Evolutionary conservation across 2,329 filamentous ascomycete genomes (phyloP), one percentile per base, ranked within the genome.

Genomic region (Trichoderma hamatum): DNA sequence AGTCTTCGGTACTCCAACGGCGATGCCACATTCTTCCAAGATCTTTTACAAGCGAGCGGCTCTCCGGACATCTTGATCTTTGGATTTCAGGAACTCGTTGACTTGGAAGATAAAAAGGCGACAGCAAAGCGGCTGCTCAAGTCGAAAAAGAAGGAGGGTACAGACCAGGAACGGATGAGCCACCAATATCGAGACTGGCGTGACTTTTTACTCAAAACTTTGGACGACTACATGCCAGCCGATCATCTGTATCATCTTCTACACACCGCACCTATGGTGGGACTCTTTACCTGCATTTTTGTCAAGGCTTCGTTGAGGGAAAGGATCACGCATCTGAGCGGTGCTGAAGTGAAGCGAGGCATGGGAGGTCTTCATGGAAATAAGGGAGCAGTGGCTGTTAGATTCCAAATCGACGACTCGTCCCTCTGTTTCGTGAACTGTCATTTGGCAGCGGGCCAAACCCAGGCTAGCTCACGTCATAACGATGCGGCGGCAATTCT

Each of bases 51-150:
- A 72, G 88, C 87, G n/a, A 90, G 91, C 71, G 87, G 90, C 49
- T 89, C 91, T 9, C 93, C 96, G 0, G 96, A 98, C 74, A 94
- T 99, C 61, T 82, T 98, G 2, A 88, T 98, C 0, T 99, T 99
- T 83, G 95, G 94, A 1, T 99, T 99, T 79, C 96, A 99, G 79
- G 96, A 99, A 80, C 85, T 99, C n/a, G 96, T 99, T 4, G 96
- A 99, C 76, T 84, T 99, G 9, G 96, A 99, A 78, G 93, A 99
- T 81, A 98, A 98, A 82, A 96, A 94, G 73, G 92, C 96, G 62
- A 98, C 95, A 26, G 96, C 96, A n/a, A 97, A 96, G 81, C 93
- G 92, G 67, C 89, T 98, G 73, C 90, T 98, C 77, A 96, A 94
- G 76, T 93, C 92, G 74, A 96, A 96, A 79, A 97, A 97, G 77